Base-by-base conservation (phyloP, 148 eudicot species). In the Heliamphora exappendiculata region DNA sequence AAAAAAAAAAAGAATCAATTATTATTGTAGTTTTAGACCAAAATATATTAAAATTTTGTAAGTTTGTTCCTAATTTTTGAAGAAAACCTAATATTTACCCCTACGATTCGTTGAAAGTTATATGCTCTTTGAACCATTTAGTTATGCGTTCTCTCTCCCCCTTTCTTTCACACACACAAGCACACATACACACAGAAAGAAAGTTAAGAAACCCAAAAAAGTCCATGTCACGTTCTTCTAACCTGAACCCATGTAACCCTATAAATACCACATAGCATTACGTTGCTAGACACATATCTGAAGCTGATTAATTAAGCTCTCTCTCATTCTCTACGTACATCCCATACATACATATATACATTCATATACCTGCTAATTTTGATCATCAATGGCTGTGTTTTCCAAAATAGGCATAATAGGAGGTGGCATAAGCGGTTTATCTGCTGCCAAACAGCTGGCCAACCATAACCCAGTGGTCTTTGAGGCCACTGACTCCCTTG, bases 371-470 rank as follows among this genome's bases (percentile, higher is more conserved):
- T 29, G 1, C 0, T 7, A 5, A 34, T 12, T 33, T 36, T 16
- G 20, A 63, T 33, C 44, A 37, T 20, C 20, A 41, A 22, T 76
- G 80, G 62, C 75, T 31, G 62, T 78, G 5, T 24, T 31, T 64
- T 85, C 90, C 13, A 93, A 84, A 77, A 87, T 95, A 14, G 97
- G 87, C 50, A 91, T 95, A 31, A 85, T 95, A 0, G 98, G 98
- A 34, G 97, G 86, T 53, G 98, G 98, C 29, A 92, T 95, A 31
- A 95, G 98, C 76, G 98, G 98, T 73, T 49, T 95, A 70, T 92
- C 98, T 0, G 96, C 98, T 0, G 98, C 98, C 3, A 95, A 92
- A 75, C 94, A 95, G 82, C 93, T 95, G 0, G 67, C 91, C 22
- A 63, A 78, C 63, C 53, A 91, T 72, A 36, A 86, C 13, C 98